A percentile compares a stretch with the other conserved stretches of the same genome.
These are phyloP conservation scores for Sanghuangporus weigelae DNA, from an alignment of 1,284 basidiomycete genomes.

Conservation along the genomic window DNA sequence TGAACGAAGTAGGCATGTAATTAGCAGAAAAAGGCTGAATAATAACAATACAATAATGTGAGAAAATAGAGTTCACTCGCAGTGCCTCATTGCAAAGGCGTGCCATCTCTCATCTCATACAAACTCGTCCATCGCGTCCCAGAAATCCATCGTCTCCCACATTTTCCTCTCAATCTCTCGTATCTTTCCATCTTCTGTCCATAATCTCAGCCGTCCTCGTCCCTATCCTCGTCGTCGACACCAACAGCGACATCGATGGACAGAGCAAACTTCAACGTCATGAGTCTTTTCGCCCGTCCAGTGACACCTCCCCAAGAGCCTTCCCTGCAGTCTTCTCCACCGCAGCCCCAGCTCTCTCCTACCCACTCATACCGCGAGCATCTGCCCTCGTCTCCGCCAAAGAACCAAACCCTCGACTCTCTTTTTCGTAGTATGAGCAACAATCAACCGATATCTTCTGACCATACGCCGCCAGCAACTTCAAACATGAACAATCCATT, in stretches of 20 bases:
- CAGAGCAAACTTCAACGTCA: slow-evolving; percentile 26
- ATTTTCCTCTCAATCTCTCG: neutral
- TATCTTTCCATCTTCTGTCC: slow-evolving; percentile 3
- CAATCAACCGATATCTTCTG: slow-evolving; percentile 23
- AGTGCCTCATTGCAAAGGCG: slow-evolving; percentile 3
- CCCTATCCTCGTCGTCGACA: slow-evolving; percentile 15
- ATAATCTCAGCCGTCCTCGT: neutral
- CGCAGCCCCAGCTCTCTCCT: slow-evolving; percentile 31
- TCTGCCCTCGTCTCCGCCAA: slow-evolving; percentile 33
- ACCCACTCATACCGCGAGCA: slow-evolving; percentile 31
- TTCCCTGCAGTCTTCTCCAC: slow-evolving; percentile 29
- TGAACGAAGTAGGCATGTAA: neutral
- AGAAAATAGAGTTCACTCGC: neutral
- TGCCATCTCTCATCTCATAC: neutral
- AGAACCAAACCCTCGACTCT: slow-evolving; percentile 43
- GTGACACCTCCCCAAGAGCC: slow-evolving; percentile 38
- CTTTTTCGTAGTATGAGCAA: slow-evolving; percentile 49
- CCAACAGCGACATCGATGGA: slow-evolving; percentile 28
- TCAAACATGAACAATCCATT: slow-evolving; percentile 30
- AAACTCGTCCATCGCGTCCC: neutral
- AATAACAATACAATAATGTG: neutral
- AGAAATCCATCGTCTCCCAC: neutral
- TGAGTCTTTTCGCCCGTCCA: slow-evolving; percentile 56
- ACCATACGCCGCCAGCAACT: slow-evolving; percentile 26
- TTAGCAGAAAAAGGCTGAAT: neutral